A percentile compares a stretch with the other conserved stretches of the same genome.
Conservation (phyloP, 2,329 filamentous ascomycete genomes). For the Exutisphaerella laricina region DNA sequence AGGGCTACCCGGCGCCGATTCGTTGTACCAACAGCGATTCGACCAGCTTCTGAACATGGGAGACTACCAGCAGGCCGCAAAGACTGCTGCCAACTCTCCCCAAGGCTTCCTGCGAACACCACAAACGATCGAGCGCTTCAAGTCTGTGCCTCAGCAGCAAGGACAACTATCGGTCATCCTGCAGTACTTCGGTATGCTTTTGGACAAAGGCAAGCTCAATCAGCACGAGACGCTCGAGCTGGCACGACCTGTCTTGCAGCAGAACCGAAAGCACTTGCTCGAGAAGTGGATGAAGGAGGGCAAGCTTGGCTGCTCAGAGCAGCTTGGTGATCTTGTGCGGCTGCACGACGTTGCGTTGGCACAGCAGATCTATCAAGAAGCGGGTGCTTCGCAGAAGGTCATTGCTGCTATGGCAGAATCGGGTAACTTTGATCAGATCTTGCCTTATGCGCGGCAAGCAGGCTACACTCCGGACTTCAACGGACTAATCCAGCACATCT, state of each 20-base stretch:
- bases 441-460: conserved; percentile 78
- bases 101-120: conserved; percentile 90
- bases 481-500: conserved; percentile 83
- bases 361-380: conserved; percentile 81
- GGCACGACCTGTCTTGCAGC: conserved; percentile 82
- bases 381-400: conserved; percentile 87
- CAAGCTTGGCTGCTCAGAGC: conserved; percentile 93
- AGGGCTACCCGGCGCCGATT: conserved; percentile 87
- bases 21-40: conserved; percentile 88
- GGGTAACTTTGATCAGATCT: conserved; percentile 93
- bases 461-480: conserved; percentile 96
- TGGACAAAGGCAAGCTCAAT: conserved; percentile 93
- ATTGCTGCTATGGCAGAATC: conserved; percentile 93
- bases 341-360: conserved; percentile 85
- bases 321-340: conserved; percentile 89
- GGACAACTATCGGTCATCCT: conserved; percentile 90
- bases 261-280: conserved; percentile 89
- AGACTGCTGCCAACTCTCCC: conserved; percentile 93
- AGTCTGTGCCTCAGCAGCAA: conserved; percentile 71
- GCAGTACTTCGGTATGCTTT: conserved; percentile 94
- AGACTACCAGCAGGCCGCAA: conserved; percentile 82
- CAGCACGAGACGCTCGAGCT: conserved; percentile 91
- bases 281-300: conserved; percentile 98
- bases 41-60: conserved; percentile 76
- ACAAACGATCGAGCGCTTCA: conserved; percentile 95